phyloP scores from a whole-genome alignment of 2,329 filamentous ascomycete species.

The Byssochlamys sp. region DNA sequence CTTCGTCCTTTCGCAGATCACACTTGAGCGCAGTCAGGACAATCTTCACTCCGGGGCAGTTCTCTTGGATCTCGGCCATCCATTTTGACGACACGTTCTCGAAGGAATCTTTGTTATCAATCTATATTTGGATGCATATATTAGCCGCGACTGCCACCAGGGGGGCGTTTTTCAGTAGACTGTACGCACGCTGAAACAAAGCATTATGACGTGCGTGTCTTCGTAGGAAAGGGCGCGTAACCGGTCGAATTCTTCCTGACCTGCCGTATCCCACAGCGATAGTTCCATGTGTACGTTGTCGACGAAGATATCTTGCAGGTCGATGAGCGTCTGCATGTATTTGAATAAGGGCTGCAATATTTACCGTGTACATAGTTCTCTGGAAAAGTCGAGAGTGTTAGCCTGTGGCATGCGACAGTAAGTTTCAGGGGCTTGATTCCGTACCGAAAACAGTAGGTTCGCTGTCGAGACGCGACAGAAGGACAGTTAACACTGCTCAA shows the following conservation, averaged over 20 bases:
- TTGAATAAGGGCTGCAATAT: slow-evolving; percentile 15
- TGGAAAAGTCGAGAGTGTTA: slow-evolving; percentile 25
- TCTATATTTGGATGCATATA: slow-evolving; percentile 28
- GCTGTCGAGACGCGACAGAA: slow-evolving; percentile 28
- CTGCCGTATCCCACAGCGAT: slow-evolving; percentile 95
- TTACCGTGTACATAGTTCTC: slow-evolving; percentile 97
- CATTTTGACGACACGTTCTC: slow-evolving; percentile 99
- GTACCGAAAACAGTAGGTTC: slow-evolving; percentile 84
- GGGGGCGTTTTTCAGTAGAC: neutral
- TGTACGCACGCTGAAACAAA: slow-evolving; percentile 71
- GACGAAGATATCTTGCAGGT: slow-evolving; percentile 76
- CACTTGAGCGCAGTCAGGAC: slow-evolving; percentile 95
- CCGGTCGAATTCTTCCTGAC: slow-evolving; percentile 97
- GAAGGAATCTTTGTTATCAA: slow-evolving; percentile 89
- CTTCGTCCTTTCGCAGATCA: slow-evolving; percentile 76
- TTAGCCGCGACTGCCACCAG: neutral
- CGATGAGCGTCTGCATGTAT: slow-evolving; percentile 12
- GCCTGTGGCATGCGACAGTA: slow-evolving; percentile 4
- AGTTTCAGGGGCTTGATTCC: slow-evolving; percentile 10
- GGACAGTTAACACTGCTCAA: slow-evolving; percentile 13
- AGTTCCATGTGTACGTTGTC: slow-evolving; percentile 94
- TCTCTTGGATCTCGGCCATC: slow-evolving; percentile 95
- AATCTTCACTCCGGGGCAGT: slow-evolving; percentile 88
- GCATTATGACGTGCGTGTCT: slow-evolving; percentile 96
- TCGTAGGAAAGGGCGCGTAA: slow-evolving; percentile 91